A percentile compares a stretch with the other conserved stretches of the same genome.
These are phyloP conservation scores for Entophlyctis luteolus DNA, from an alignment of 192 early-diverging fungal species.

Conservation along the genomic window DNA sequence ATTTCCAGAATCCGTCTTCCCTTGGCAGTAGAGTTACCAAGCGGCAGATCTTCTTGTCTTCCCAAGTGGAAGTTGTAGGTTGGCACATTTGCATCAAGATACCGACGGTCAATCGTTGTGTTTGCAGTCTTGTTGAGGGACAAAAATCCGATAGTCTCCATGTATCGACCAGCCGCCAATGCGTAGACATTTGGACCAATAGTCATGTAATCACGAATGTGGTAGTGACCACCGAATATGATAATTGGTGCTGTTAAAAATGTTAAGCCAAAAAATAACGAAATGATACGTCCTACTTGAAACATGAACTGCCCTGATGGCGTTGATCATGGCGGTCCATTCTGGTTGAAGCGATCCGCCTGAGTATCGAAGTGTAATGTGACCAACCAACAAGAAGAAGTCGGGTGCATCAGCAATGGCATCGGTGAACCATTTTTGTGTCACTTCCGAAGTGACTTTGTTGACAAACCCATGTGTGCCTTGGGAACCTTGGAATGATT, in stretches of 20 bases:
- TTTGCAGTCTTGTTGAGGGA: slow-evolving; percentile 39
- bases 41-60: slow-evolving; percentile 19
- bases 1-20: slow-evolving; percentile 38
- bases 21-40: slow-evolving; percentile 24
- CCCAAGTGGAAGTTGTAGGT: slow-evolving; percentile 51
- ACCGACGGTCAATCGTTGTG: slow-evolving; percentile 39
- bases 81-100: slow-evolving; percentile 51
- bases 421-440: slow-evolving; percentile 49
- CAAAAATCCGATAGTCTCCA: slow-evolving; percentile 57
- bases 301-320: slow-evolving; percentile 46
- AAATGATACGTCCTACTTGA: neutral
- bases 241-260: slow-evolving; percentile 36
- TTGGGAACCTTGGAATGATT: slow-evolving; percentile 1
- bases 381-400: slow-evolving; percentile 49
- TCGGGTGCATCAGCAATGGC: slow-evolving; percentile 46
- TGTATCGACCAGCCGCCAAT: slow-evolving; percentile 48
- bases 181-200: slow-evolving; percentile 45
- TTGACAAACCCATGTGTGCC: slow-evolving; percentile 31
- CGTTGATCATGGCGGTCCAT: slow-evolving; percentile 36
- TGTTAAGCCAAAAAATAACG: neutral
- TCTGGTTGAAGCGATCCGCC: slow-evolving; percentile 22
- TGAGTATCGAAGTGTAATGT: slow-evolving; percentile 40
- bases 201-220: slow-evolving; percentile 45
- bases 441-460: slow-evolving; percentile 43
- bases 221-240: slow-evolving; percentile 53